phyloP scores from a whole-genome alignment of 1,139 yeast genomes.

The Saccharomyces hybrid region DNA sequence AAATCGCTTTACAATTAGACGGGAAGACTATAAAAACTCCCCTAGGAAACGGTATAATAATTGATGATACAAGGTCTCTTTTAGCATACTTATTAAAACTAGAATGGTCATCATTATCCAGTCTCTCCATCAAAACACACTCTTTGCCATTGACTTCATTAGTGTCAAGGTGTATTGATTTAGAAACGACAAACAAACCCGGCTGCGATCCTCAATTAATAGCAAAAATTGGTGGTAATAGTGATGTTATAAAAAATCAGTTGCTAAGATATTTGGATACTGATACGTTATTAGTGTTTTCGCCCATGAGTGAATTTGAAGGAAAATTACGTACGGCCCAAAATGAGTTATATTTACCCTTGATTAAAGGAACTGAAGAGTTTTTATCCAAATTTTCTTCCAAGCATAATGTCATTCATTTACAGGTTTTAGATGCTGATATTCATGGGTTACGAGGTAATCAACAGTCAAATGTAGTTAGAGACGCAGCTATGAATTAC shows the following conservation, averaged over 20 bases:
- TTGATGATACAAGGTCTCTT: conserved; percentile 53
- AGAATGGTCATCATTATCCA: conserved; percentile 80
- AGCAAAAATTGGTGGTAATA: conserved; percentile 51
- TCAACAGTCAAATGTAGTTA: conserved; percentile 54
- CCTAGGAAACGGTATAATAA: conserved; percentile 56
- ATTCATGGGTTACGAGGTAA: conserved; percentile 75
- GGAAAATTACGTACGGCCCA: conserved; percentile 74
- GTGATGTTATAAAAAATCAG: conserved; percentile 46
- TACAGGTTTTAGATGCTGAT: conserved; percentile 71
- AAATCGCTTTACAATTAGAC: conserved; percentile 58
- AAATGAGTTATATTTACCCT: conserved; percentile 65
- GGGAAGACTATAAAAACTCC: conserved; percentile 78
- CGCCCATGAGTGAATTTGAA: conserved; percentile 76
- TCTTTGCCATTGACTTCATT: conserved; percentile 81
- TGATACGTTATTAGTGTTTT: conserved; percentile 80
- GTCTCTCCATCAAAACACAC: conserved; percentile 67
- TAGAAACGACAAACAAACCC: conserved; percentile 32
- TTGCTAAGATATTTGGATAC: conserved; percentile 82
- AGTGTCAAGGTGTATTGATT: conserved; percentile 78
- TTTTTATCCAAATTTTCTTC: conserved; percentile 44
- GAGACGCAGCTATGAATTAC: conserved; percentile 58
- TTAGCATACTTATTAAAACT: conserved; percentile 72
- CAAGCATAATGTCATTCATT: conserved; percentile 32
- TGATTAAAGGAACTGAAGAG: conserved; percentile 58
- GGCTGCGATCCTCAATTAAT: conserved; percentile 40